Conservation (phyloP, 345 rosid species). For the Nasturtium officinale region DNA sequence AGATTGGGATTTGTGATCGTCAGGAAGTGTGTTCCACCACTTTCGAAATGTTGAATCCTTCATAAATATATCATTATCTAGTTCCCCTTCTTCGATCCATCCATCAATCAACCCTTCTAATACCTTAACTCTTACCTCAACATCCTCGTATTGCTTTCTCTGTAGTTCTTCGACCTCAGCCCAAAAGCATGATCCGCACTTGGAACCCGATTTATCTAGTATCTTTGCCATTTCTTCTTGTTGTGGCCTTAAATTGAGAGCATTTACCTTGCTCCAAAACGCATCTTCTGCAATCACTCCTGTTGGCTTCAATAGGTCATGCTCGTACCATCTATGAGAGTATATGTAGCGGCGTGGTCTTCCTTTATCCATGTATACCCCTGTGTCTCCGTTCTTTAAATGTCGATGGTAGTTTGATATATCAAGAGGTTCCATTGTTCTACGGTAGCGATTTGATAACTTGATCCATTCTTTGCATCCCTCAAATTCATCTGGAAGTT, state of each 20-base stretch:
- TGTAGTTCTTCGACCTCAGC: slow-evolving; percentile 78
- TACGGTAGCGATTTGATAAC: slow-evolving; percentile 57
- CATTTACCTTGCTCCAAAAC: slow-evolving; percentile 12
- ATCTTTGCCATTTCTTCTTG: background rate
- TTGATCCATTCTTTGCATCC: slow-evolving; percentile 43
- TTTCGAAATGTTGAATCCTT: slow-evolving; percentile 54
- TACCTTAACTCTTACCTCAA: slow-evolving; percentile 17
- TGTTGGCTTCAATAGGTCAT: slow-evolving; percentile 27
- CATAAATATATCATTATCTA: slow-evolving; percentile 48
- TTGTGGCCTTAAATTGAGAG: background rate
- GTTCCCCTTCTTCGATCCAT: slow-evolving; percentile 37
- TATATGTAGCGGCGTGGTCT: slow-evolving; percentile 68
- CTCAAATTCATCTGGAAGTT: slow-evolving; percentile 72
- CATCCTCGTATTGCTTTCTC: slow-evolving; percentile 21
- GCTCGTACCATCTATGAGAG: slow-evolving; percentile 70
- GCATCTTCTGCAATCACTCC: background rate
- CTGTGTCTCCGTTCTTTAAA: slow-evolving; percentile 78
- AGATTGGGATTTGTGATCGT: slow-evolving; percentile 23
- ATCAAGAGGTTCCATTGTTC: slow-evolving; percentile 71
- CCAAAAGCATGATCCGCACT: slow-evolving; percentile 66
- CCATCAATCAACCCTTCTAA: slow-evolving; percentile 28
- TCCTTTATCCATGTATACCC: slow-evolving; percentile 59
- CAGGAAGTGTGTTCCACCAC: slow-evolving; percentile 52
- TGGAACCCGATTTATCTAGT: slow-evolving; percentile 3
- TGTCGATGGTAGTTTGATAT: slow-evolving; percentile 82